These are phyloP conservation scores for Corynespora cassiicola DNA, from an alignment of 2,329 filamentous ascomycete species.

Conservation along the genomic window DNA sequence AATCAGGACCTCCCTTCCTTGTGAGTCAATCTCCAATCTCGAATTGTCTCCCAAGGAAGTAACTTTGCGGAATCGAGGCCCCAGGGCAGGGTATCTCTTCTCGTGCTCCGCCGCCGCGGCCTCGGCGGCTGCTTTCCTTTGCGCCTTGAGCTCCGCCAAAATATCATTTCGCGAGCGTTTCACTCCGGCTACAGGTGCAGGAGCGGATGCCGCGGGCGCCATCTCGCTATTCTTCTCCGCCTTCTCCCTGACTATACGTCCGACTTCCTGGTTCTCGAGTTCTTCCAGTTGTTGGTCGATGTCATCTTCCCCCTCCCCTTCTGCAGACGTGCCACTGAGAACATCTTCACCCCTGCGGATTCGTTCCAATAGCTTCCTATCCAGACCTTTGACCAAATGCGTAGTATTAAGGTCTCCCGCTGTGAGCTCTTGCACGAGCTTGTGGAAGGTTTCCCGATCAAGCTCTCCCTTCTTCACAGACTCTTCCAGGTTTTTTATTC, in stretches of 20 bases:
- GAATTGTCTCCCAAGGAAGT: conserved; percentile 56
- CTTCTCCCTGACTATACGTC: conserved; percentile 67
- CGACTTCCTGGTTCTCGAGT: conserved; percentile 71
- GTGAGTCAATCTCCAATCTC: conserved; percentile 63
- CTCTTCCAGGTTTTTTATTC: conserved; percentile 81
- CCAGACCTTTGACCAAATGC: conserved; percentile 89
- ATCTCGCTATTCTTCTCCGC: conserved; percentile 61
- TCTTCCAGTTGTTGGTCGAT: conserved; percentile 58
- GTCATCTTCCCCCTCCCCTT: conserved; percentile 32
- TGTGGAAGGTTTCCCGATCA: conserved; percentile 78
- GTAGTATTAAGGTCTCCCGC: conserved; percentile 82
- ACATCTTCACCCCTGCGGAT: conserved; percentile 70
- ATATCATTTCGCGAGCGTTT: conserved; percentile 66
- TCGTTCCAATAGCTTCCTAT: conserved; percentile 78
- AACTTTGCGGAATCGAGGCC: conserved; percentile 62
- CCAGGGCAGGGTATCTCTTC: conserved; percentile 54
- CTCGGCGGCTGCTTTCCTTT: conserved; percentile 53
- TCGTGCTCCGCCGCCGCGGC: conserved; percentile 50
- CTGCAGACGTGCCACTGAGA: conserved; percentile 41
- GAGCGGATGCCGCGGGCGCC: conserved; percentile 51
- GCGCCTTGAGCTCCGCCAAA: conserved; percentile 64
- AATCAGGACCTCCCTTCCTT: conserved; percentile 64
- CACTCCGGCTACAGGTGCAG: conserved; percentile 49
- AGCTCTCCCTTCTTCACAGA: conserved; percentile 84
- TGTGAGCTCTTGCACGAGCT: conserved; percentile 74